Percentiles rank a stretch among this genome's conserved stretches.
phyloP scores from a whole-genome alignment of 148 eudicot genomes.

The Arbutus unedo region DNA sequence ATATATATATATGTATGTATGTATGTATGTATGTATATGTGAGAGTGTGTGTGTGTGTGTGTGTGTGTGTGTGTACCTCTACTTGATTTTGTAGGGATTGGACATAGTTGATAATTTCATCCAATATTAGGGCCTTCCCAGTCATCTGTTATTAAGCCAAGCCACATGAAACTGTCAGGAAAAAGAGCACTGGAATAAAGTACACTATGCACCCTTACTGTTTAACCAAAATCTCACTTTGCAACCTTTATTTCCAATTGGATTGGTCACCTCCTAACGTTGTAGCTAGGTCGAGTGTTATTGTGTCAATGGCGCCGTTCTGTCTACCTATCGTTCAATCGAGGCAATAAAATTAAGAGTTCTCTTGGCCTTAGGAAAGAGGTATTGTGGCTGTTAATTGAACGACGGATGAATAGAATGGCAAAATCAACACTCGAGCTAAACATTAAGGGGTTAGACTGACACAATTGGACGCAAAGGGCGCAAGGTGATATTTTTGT shows the following conservation, averaged over 20 bases:
- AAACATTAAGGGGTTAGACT: not conserved
- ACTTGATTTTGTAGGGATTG: conserved; percentile 81
- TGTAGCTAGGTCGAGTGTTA: not conserved
- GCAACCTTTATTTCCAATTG: not conserved
- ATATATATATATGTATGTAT: no score
- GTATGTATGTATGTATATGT: no score
- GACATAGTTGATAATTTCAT: conserved; percentile 80
- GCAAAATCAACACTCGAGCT: not conserved
- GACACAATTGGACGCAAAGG: not conserved
- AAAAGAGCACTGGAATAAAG: not conserved
- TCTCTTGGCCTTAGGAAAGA: not conserved
- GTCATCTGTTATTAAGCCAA: conserved; percentile 47
- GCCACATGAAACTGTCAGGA: conserved; percentile 27
- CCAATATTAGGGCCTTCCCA: conserved; percentile 94
- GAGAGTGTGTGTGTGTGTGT: no score
- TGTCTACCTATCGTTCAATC: not conserved
- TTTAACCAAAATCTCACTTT: not conserved
- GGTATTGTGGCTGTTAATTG: not conserved
- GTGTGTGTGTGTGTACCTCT: conserved; percentile 37
- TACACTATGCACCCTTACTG: not conserved
- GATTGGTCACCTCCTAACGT: not conserved
- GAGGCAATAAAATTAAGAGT: not conserved
- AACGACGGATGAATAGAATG: not conserved
- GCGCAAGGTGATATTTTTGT: not conserved
- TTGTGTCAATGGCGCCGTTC: not conserved